A percentile compares a stretch with the other conserved stretches of the same genome.
phyloP scores from a whole-genome alignment of 148 eudicot genomes.

The Vaccinium myrtillus region DNA sequence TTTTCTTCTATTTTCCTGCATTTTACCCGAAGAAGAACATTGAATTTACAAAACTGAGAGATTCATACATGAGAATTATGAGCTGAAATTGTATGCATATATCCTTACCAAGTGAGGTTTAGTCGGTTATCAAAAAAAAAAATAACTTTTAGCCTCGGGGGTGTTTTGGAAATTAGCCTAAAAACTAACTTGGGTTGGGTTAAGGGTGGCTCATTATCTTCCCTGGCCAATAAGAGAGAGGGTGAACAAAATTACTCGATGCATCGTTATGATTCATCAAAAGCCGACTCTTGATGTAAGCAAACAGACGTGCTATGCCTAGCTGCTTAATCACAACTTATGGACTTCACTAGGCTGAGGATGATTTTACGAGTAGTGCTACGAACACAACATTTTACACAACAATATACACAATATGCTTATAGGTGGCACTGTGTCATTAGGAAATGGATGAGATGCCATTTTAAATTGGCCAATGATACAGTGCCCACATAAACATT shows the following conservation, averaged over 20 bases:
- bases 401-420: too few species aligned
- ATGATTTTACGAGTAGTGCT: not conserved
- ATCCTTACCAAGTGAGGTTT: constrained; percentile 35
- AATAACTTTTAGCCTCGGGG: too few species aligned
- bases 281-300: not conserved
- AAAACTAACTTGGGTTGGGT: too few species aligned
- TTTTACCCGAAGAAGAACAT: constrained; percentile 7
- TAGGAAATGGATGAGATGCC: too few species aligned
- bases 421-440: too few species aligned
- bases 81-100: not conserved
- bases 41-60: not conserved
- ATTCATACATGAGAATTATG: not conserved
- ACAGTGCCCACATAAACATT: too few species aligned
- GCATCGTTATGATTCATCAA: not conserved
- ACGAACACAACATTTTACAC: too few species aligned
- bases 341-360: not conserved
- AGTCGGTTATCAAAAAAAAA: too few species aligned
- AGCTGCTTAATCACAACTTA: not conserved
- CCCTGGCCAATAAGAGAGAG: too few species aligned
- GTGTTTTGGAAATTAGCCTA: too few species aligned
- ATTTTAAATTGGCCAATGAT: too few species aligned
- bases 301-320: not conserved
- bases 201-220: too few species aligned
- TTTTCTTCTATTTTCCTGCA: not conserved
- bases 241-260: not conserved